Conservation (phyloP, 257 asterid species). For the Osmanthus fragrans region DNA sequence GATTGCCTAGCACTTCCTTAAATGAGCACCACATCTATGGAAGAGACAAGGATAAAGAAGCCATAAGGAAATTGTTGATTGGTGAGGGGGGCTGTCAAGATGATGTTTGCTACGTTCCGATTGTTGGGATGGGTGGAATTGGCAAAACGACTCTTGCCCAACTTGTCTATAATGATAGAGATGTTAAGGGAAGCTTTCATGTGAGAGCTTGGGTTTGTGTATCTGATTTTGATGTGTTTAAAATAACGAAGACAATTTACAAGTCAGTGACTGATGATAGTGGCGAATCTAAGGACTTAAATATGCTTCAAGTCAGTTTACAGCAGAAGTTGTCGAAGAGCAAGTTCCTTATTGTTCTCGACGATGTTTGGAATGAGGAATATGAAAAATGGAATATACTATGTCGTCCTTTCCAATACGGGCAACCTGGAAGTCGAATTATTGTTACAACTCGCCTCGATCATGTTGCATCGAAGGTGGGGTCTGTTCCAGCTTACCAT, state of each 20-base stretch:
- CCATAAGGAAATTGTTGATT: slow-evolving; percentile 42
- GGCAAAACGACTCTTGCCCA: slow-evolving; percentile 70
- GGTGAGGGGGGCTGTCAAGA: slow-evolving; percentile 25
- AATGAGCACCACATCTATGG: slow-evolving; percentile 60
- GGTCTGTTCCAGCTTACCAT: slow-evolving; percentile 49
- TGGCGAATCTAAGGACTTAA: slow-evolving; percentile 35
- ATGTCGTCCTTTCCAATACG: slow-evolving; percentile 39
- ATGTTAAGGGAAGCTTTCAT: slow-evolving; percentile 33
- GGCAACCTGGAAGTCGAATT: slow-evolving; percentile 50
- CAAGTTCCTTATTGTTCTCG: slow-evolving; percentile 55
- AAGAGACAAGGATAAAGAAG: slow-evolving; percentile 53
- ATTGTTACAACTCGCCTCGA: slow-evolving; percentile 58
- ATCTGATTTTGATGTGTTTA: slow-evolving; percentile 43
- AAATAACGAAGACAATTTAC: slow-evolving; percentile 43
- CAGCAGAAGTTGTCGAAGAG: slow-evolving; percentile 40
- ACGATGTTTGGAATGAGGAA: slow-evolving; percentile 58
- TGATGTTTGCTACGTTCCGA: slow-evolving; percentile 51
- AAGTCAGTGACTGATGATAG: slow-evolving; percentile 26
- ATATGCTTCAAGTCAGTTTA: slow-evolving; percentile 47
- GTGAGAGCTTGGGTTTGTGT: slow-evolving; percentile 57
- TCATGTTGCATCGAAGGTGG: slow-evolving; percentile 43
- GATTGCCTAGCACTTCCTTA: slow-evolving; percentile 54
- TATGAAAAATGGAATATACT: slow-evolving; percentile 42
- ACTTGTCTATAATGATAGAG: slow-evolving; percentile 42
- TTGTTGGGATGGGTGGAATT: slow-evolving; percentile 71